phyloP scores from a whole-genome alignment of 768 basidiomycete species.

The Lenzites betulinus region DNA sequence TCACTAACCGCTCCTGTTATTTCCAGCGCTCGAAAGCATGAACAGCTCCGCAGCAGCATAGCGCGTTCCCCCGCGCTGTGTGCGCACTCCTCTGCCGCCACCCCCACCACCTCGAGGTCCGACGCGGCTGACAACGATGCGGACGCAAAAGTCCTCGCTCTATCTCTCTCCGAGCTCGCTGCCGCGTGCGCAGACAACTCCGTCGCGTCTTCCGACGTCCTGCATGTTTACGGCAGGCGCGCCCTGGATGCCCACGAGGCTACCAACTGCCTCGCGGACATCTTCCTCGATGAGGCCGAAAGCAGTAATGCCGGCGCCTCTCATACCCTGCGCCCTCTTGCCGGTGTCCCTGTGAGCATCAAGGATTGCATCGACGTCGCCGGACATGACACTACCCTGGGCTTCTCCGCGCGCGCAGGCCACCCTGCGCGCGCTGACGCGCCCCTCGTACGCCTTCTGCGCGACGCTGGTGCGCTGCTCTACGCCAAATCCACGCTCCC shows the following conservation, averaged over 20 bases:
- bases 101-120: constrained; percentile 23
- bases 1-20: background rate
- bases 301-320: constrained; percentile 4
- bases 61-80: constrained; percentile 34
- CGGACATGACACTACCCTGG: constrained; percentile 49
- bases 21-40: constrained; percentile 38
- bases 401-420: constrained; percentile 41
- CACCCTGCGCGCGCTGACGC: constrained; percentile 38
- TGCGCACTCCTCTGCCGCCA: constrained; percentile 23
- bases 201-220: constrained; percentile 34
- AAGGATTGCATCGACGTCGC: constrained; percentile 50
- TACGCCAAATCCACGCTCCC: constrained; percentile 48
- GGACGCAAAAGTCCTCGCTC: constrained; percentile 39
- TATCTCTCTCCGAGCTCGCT: constrained; percentile 41
- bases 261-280: constrained; percentile 53
- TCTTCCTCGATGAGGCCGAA: constrained; percentile 41
- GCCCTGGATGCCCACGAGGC: constrained; percentile 41
- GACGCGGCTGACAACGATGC: constrained; percentile 21
- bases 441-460: constrained; percentile 42
- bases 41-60: constrained; percentile 33
- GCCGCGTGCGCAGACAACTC: constrained; percentile 31
- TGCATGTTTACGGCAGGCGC: constrained; percentile 45
- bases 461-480: constrained; percentile 44
- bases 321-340: constrained; percentile 28
- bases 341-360: constrained; percentile 51